These are phyloP conservation scores for Dacryopinax primogenitus DNA, from an alignment of 768 basidiomycete species.

Conservation along the genomic window DNA sequence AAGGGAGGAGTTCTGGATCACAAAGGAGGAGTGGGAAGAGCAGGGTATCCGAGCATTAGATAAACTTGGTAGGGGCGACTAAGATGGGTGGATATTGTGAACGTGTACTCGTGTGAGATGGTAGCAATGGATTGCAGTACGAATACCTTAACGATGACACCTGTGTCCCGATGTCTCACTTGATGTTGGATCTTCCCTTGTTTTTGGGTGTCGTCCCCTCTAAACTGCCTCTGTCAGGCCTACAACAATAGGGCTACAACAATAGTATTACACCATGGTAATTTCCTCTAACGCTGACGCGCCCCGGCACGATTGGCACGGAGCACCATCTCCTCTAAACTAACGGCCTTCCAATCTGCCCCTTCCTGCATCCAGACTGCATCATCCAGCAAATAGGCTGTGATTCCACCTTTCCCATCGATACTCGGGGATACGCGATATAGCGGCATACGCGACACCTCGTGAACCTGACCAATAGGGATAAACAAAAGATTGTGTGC, in stretches of 20 bases:
- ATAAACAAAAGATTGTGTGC: conserved; percentile 79
- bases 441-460: conserved; percentile 74
- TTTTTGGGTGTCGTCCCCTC: too few relatives aligned
- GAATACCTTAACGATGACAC: not conserved
- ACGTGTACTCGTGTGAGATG: conserved; percentile 3
- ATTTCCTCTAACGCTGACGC: not conserved
- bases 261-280: not conserved
- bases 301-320: conserved; percentile 30
- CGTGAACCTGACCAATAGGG: conserved; percentile 74
- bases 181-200: too few relatives aligned
- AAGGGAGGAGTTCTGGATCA: conserved; percentile 89
- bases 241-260: not conserved
- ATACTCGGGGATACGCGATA: conserved; percentile 66
- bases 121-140: not conserved
- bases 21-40: conserved; percentile 89
- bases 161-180: too few relatives aligned
- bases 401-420: conserved; percentile 74
- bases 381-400: conserved; percentile 85
- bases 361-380: conserved; percentile 73
- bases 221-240: too few relatives aligned
- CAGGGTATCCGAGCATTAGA: conserved; percentile 70
- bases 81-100: not conserved
- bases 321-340: conserved; percentile 78
- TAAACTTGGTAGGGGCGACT: conserved; percentile 57
- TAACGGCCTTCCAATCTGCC: conserved; percentile 60